Percentiles rank a stretch among this genome's conserved stretches.
These are phyloP conservation scores for Symbiodinium natans DNA, from an alignment of 73 alveolate species.

Conservation along the genomic window DNA sequence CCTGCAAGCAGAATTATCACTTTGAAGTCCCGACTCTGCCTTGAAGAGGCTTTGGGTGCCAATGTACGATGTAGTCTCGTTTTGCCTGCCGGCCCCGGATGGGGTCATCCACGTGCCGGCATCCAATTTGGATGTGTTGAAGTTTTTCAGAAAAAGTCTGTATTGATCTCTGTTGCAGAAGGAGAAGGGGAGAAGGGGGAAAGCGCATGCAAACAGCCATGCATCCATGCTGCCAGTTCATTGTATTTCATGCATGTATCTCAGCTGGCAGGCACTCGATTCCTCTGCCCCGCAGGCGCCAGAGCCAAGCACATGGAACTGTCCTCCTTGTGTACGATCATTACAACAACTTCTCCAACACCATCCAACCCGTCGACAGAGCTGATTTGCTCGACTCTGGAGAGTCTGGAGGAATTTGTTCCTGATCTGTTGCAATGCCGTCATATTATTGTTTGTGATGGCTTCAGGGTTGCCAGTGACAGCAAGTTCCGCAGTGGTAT, in stretches of 20 bases:
- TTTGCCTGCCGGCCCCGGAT: not conserved
- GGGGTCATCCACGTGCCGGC: not conserved
- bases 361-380: conserved; percentile 74
- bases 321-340: conserved; percentile 51
- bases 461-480: conserved; percentile 52
- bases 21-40: conserved; percentile 9
- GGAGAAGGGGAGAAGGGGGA: not conserved
- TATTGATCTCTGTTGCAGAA: too few relatives aligned
- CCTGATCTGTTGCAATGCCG: conserved; percentile 70
- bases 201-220: not conserved
- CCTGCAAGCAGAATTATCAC: not conserved
- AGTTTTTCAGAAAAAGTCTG: too few relatives aligned
- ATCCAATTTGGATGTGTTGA: not conserved
- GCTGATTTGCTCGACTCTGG: conserved; percentile 67
- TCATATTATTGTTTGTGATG: conserved; percentile 73
- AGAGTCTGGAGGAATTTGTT: conserved; percentile 58
- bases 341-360: conserved; percentile 76
- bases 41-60: conserved; percentile 6
- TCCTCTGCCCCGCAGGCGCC: too few relatives aligned
- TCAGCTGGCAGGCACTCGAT: not conserved
- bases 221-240: not conserved
- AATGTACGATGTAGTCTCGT: not conserved
- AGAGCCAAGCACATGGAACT: not conserved
- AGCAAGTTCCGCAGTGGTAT: conserved; percentile 86
- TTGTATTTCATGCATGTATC: not conserved